Evolutionary conservation across 2,329 filamentous ascomycete species (phyloP), one percentile per base, ranked within the genome.

Genomic region (Penicillium hordei): DNA sequence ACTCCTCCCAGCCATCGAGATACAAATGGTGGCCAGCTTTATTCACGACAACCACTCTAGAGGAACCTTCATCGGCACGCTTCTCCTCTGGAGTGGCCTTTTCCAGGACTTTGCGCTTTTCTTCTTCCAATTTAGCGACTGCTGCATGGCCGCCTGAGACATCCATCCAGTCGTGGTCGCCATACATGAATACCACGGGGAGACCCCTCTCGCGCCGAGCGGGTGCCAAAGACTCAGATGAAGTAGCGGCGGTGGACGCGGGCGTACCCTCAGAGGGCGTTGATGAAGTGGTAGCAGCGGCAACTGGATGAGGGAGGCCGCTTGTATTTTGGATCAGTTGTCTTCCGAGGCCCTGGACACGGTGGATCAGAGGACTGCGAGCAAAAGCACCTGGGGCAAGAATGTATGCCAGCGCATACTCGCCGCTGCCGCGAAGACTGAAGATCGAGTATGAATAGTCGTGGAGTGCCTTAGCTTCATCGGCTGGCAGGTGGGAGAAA

Each of bases 121-220:
- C 86, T 57, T 87, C 81, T 59, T 90, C 87, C 13, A 97, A 83
- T 73, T 89, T 92, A 75, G 93, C 85, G 69, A 89, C 85, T 0
- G 93, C 87, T 0, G 89, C 91, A 46, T 87, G 85, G 0, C 94
- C 94, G 29, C 93, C 94, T 0, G 86, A 86, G 9, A 94, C 87
- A 65, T 99, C 94, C 94, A 99, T 99, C 94, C 94, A 99, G 79
- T 99, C 94, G 70, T 94, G 88, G 68, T 97, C 93, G 62, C 94
- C 94, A 71, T 99, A 99, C 89, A 97, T 93, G 72, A 99, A 85
- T 9, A 97, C 84, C 33, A 97, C 81, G 0, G 94, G 93, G 49
- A 92, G 81, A 1, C 93, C 92, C 0, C 83, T 89, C 65, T 86
- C 85, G 10, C 79, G 74, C 23, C 68, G 65, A 17, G 69, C 56